These are phyloP conservation scores for Hypoxylon sp. DNA, from an alignment of 2,329 filamentous ascomycete genomes.

Conservation along the genomic window DNA sequence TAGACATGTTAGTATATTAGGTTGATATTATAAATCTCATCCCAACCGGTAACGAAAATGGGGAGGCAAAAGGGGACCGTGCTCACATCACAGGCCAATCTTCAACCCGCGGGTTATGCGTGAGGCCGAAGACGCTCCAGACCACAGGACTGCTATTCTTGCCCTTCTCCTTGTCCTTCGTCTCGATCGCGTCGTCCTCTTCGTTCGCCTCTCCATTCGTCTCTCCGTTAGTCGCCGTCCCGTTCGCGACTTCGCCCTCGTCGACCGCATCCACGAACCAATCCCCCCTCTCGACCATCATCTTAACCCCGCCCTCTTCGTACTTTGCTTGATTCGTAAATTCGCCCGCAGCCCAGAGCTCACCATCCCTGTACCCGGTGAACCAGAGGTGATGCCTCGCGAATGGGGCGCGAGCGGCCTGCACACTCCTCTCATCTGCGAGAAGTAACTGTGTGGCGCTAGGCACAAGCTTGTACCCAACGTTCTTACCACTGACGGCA, in stretches of 20 bases:
- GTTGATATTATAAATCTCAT: not conserved
- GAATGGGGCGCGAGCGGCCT: constrained; percentile 61
- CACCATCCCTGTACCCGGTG: constrained; percentile 64
- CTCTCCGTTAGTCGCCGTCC: constrained; percentile 47
- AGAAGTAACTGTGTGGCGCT: constrained; percentile 64
- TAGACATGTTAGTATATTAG: constrained; percentile 14
- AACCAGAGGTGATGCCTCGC: constrained; percentile 65
- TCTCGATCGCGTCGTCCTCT: constrained; percentile 18
- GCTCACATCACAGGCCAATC: constrained; percentile 68
- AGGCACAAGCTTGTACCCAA: constrained; percentile 66
- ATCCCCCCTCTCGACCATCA: constrained; percentile 64
- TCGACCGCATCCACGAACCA: constrained; percentile 58
- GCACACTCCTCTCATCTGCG: constrained; percentile 61
- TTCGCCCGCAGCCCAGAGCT: constrained; percentile 66
- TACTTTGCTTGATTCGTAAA: constrained; percentile 65
- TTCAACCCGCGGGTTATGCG: constrained; percentile 64
- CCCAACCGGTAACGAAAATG: not conserved
- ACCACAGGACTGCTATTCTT: constrained; percentile 66
- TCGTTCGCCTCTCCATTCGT: constrained; percentile 48
- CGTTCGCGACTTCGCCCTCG: constrained; percentile 30
- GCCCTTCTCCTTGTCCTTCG: constrained; percentile 56
- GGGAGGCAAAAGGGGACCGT: constrained; percentile 12
- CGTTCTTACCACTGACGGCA: constrained; percentile 62
- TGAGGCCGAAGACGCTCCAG: constrained; percentile 66
- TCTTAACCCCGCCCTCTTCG: constrained; percentile 62